These are phyloP conservation scores for Cylindrotheca fusiformis DNA, from an alignment of 108 stramenopile genomes.

Conservation along the genomic window DNA sequence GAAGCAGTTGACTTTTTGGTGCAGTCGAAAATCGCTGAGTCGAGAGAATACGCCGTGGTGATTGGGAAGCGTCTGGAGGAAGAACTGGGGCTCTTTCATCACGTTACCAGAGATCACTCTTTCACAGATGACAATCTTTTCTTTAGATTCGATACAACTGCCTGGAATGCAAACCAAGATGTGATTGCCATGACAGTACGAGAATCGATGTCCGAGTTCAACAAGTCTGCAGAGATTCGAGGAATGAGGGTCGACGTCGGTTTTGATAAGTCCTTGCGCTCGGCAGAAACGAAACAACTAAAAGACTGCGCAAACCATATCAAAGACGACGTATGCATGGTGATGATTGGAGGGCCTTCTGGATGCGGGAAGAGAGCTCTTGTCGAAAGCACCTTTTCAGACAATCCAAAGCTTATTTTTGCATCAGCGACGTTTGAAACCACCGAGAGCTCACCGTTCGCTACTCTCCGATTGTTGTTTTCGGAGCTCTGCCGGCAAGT, in stretches of 20 bases:
- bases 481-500: background rate
- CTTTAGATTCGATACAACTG: constrained; percentile 33
- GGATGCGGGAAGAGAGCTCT: constrained; percentile 3
- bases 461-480: background rate
- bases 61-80: constrained; percentile 45
- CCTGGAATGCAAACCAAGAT: background rate
- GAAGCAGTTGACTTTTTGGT: constrained; percentile 60
- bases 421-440: background rate
- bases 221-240: background rate
- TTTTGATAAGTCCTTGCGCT: background rate
- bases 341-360: background rate
- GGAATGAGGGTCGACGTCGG: background rate
- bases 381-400: background rate
- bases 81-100: constrained; percentile 28
- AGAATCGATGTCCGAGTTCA: background rate
- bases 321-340: background rate
- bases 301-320: background rate
- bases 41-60: constrained; percentile 54
- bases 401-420: background rate
- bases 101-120: constrained; percentile 32
- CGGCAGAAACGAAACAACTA: background rate
- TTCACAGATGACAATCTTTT: constrained; percentile 52
- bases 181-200: background rate
- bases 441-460: background rate
- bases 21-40: constrained; percentile 25